A percentile compares a stretch with the other conserved stretches of the same genome.
Evolutionary conservation across 495 filamentous ascomycete species (phyloP).

Genomic region (Penicillium desertorum): DNA sequence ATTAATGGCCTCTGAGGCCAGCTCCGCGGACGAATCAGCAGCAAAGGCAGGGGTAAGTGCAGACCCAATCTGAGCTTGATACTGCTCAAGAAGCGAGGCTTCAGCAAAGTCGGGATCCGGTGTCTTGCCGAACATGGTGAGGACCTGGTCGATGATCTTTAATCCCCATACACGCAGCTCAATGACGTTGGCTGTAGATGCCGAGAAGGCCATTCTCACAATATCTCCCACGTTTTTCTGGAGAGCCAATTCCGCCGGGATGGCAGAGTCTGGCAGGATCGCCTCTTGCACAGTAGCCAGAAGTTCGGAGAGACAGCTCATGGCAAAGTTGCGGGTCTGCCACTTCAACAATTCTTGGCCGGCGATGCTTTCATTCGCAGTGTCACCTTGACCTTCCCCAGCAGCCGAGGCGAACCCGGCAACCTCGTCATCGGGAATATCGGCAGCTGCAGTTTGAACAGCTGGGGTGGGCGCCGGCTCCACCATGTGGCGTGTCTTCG

Average conservation of each 20-base stretch:
- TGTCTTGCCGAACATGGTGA: conserved; percentile 94
- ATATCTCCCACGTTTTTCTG: conserved; percentile 87
- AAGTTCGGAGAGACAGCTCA: conserved; percentile 87
- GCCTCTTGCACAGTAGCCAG: conserved; percentile 73
- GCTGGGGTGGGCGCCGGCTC: conserved; percentile 47
- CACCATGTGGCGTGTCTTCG: conserved; percentile 70
- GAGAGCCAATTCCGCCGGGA: conserved; percentile 68
- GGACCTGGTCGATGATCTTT: conserved; percentile 87
- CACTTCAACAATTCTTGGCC: conserved; percentile 89
- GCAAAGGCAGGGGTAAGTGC: conserved; percentile 96
- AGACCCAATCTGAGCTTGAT: conserved; percentile 96
- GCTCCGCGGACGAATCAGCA: conserved; percentile 89
- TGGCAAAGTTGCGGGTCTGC: conserved; percentile 94
- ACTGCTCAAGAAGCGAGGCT: conserved; percentile 92
- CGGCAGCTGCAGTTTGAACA: conserved; percentile 57
- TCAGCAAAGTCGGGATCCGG: conserved; percentile 97
- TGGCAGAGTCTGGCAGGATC: conserved; percentile 64
- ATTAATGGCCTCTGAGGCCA: conserved; percentile 92
- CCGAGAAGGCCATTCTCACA: conserved; percentile 96
- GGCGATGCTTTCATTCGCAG: conserved; percentile 55
- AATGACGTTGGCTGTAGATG: conserved; percentile 89
- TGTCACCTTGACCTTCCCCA: conserved; percentile 61
- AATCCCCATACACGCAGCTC: conserved; percentile 85
- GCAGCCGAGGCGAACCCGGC: conserved; percentile 85
- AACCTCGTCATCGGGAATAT: conserved; percentile 93